Percentiles rank a stretch among this genome's conserved stretches.
Conservation (phyloP, 768 basidiomycete genomes). For the Mycena vitilis region DNA sequence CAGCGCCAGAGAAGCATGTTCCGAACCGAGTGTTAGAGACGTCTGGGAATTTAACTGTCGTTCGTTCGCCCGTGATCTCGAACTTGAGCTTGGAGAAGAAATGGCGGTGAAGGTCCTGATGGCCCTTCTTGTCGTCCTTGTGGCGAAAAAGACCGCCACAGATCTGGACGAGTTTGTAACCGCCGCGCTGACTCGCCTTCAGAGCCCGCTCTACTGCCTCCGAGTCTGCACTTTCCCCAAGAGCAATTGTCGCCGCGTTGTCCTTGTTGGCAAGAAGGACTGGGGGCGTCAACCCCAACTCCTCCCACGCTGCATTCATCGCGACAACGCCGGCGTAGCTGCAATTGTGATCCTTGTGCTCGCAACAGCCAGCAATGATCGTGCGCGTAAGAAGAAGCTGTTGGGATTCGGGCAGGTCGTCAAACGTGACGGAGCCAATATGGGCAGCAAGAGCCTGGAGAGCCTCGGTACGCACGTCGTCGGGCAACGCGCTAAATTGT, state of each 20-base stretch:
- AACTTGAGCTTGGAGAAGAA: conserved; percentile 22
- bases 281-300: conserved; percentile 27
- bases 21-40: conserved; percentile 37
- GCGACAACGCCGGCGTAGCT: neutral
- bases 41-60: conserved; percentile 30
- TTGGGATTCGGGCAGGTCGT: neutral
- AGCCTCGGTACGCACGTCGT: neutral
- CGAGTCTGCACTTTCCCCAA: neutral
- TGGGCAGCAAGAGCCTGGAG: neutral
- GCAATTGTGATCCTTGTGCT: conserved; percentile 10
- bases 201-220: conserved; percentile 20
- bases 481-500: neutral
- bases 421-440: neutral
- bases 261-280: conserved; percentile 36
- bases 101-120: neutral
- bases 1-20: conserved; percentile 10
- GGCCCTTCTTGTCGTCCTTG: conserved; percentile 37
- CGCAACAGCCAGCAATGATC: conserved; percentile 5
- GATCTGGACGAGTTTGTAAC: conserved; percentile 34
- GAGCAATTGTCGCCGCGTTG: conserved; percentile 33
- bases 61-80: neutral
- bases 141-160: conserved; percentile 23
- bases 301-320: neutral
- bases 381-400: neutral
- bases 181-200: conserved; percentile 32